A percentile compares a stretch with the other conserved stretches of the same genome.
These are phyloP conservation scores for Yamadazyma songkhlaensis DNA, from an alignment of 1,139 yeast species.

Conservation along the genomic window DNA sequence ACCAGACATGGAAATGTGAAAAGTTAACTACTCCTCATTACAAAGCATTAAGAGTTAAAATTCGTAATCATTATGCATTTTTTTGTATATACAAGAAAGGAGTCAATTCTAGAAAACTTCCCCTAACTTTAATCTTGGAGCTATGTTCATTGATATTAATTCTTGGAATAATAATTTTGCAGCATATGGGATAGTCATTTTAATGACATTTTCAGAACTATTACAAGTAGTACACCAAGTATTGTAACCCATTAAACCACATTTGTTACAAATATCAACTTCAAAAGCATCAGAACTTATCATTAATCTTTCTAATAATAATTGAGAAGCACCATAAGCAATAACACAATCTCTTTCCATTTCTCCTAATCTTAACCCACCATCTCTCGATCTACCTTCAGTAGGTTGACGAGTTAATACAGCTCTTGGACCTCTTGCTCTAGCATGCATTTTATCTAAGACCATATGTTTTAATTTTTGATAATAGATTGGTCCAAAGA, in stretches of 20 bases:
- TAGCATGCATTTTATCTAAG: slow-evolving; percentile 97
- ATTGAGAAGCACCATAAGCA: slow-evolving; percentile 98
- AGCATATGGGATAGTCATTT: slow-evolving; percentile 97
- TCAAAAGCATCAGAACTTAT: slow-evolving; percentile 96
- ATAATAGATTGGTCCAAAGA: slow-evolving; percentile 97
- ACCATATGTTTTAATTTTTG: slow-evolving; percentile 99
- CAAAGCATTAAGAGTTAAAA: neutral
- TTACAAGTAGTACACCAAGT: slow-evolving; percentile 98
- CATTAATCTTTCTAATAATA: slow-evolving; percentile 92
- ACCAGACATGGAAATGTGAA: too few species aligned
- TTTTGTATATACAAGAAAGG: neutral
- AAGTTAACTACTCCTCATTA: too few species aligned
- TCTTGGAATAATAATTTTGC: slow-evolving; percentile 96
- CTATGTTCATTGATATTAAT: slow-evolving; percentile 93
- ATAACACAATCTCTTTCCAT: slow-evolving; percentile 99
- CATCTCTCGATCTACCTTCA: slow-evolving; percentile 98
- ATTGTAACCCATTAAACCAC: slow-evolving; percentile 98
- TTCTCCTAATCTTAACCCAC: slow-evolving; percentile 98
- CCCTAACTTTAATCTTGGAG: slow-evolving; percentile 87
- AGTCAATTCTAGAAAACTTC: slow-evolving; percentile 58
- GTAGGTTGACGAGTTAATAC: slow-evolving; percentile 98
- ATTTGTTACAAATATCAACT: slow-evolving; percentile 88
- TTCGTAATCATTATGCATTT: slow-evolving; percentile 2
- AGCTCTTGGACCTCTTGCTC: slow-evolving; percentile 99
- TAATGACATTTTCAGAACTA: slow-evolving; percentile 79